Evolutionary conservation across 176 grass and related monocot genomes (phyloP), one percentile per base, ranked within the genome.

Genomic region (Tillandsia fasciculata): DNA sequence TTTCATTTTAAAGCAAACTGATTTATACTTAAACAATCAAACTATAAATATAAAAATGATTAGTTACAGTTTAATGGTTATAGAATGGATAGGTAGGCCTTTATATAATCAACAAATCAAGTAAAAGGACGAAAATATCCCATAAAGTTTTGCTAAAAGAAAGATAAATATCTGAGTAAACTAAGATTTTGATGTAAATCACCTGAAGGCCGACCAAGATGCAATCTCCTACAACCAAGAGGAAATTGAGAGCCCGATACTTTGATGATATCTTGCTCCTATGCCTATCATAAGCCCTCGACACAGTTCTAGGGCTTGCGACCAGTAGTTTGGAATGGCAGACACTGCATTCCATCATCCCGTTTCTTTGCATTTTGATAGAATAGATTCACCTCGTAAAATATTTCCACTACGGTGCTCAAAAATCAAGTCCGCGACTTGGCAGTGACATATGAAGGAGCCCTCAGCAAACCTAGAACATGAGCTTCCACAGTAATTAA

Each of bases 191-290:
- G 67, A 18, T 70, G 47, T 72, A 75, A 75, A 71, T 65, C 70
- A 96, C 91, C 91, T 96, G 91, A 28, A 96, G 87, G 51, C 91
- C 91, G 26, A 96, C 91, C 76, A 96, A 85, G 51, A 96, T 84
- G 70, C 91, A 96, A 76, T 96, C 87, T 33, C 91, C 91, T 13
- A 85, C 80, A 74, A 96, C 91, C 5, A 96, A 85, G 74, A 96
- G 81, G 66, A 87, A 71, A 26, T 78, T 85, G 22, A 96, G 86
- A 29, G 79, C 84, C 0, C 81, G 86, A 70, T 85, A 69, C 74
- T 96, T 96, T 24, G 84, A 82, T 1, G 91, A 96, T 77, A 96
- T 84, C 78, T 96, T 96, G 83, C 63, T 83, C 24, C 77, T 80
- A 69, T 96, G 84, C 84, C 86, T 96, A 77, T 96, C 91, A 9